phyloP scores from a whole-genome alignment of 2,329 filamentous ascomycete species.

The Neonectria ditissima region DNA sequence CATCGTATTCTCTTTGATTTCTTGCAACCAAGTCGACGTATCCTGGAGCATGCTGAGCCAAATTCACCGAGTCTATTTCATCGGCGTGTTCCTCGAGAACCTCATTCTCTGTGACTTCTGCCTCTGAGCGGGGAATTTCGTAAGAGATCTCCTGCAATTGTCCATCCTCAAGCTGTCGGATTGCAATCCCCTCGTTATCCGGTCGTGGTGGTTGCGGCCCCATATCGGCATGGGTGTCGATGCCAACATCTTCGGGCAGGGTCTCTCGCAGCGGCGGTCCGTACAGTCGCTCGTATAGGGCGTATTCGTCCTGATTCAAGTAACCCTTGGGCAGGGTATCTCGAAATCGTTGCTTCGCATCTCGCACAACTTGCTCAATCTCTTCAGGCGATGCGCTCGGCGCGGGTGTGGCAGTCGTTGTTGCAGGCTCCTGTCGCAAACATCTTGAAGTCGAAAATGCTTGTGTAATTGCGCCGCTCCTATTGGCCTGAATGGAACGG shows the following conservation, averaged over 20 bases:
- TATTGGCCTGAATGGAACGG: slow-evolving; percentile 41
- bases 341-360: slow-evolving; percentile 80
- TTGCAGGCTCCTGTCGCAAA: slow-evolving; percentile 37
- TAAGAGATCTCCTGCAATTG: slow-evolving; percentile 72
- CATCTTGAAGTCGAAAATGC: slow-evolving; percentile 47
- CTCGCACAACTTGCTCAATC: slow-evolving; percentile 74
- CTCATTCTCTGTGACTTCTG: slow-evolving; percentile 18
- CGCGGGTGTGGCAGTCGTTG: slow-evolving; percentile 9
- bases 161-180: slow-evolving; percentile 68
- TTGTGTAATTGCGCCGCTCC: slow-evolving; percentile 43
- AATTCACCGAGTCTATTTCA: slow-evolving; percentile 44
- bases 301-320: slow-evolving; percentile 76
- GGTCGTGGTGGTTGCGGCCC: slow-evolving; percentile 34
- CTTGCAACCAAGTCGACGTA: slow-evolving; percentile 64
- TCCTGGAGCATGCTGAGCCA: slow-evolving; percentile 46
- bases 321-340: slow-evolving; percentile 80
- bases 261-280: slow-evolving; percentile 77
- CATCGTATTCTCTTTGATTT: slow-evolving; percentile 66
- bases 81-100: slow-evolving; percentile 34
- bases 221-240: slow-evolving; percentile 56
- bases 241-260: slow-evolving; percentile 68
- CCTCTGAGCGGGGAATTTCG: slow-evolving; percentile 38
- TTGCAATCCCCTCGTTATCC: slow-evolving; percentile 57
- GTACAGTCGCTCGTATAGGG: slow-evolving; percentile 83
- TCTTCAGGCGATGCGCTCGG: slow-evolving; percentile 46